Evolutionary conservation across 139 green algal species (phyloP).

Genomic region (Micractinium sp.): DNA sequence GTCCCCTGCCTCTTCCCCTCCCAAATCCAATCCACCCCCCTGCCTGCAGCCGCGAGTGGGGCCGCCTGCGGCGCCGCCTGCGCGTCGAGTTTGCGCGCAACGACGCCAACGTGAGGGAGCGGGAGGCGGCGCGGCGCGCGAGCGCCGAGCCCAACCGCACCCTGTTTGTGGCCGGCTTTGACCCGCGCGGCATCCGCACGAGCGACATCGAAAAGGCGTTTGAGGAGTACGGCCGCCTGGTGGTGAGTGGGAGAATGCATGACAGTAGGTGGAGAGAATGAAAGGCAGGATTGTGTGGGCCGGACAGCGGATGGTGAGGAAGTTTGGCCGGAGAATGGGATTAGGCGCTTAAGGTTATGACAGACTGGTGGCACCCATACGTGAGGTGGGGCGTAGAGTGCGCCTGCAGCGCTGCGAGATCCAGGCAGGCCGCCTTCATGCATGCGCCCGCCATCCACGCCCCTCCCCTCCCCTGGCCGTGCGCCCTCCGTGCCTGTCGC

Average conservation of each 20-base stretch:
- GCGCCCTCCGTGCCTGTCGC: neutral
- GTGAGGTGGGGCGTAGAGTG: neutral
- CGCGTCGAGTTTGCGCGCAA: slow-evolving; percentile 81
- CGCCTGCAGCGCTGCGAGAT: too few relatives aligned
- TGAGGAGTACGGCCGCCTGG: slow-evolving; percentile 54
- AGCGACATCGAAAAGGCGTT: slow-evolving; percentile 78
- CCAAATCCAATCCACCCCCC: too few relatives aligned
- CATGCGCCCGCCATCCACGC: neutral
- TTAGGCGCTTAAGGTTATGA: too few relatives aligned
- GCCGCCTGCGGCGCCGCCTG: slow-evolving; percentile 59
- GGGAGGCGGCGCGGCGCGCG: slow-evolving; percentile 48
- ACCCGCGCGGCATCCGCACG: slow-evolving; percentile 62
- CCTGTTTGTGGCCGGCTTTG: slow-evolving; percentile 86
- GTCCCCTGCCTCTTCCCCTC: too few relatives aligned
- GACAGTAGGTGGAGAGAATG: too few relatives aligned
- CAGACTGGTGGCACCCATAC: too few relatives aligned
- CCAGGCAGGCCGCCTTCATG: neutral
- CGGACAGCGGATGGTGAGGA: too few relatives aligned
- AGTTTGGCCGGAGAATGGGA: neutral
- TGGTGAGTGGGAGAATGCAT: slow-evolving; percentile 34
- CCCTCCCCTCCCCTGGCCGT: neutral
- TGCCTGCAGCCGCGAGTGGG: slow-evolving; percentile 18
- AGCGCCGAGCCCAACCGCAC: slow-evolving; percentile 67
- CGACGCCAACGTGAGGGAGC: slow-evolving; percentile 49
- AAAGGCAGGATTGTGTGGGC: too few relatives aligned